Base-by-base conservation (phyloP, 306 rosid genomes). In the Cotoneaster glaucophyllus region DNA sequence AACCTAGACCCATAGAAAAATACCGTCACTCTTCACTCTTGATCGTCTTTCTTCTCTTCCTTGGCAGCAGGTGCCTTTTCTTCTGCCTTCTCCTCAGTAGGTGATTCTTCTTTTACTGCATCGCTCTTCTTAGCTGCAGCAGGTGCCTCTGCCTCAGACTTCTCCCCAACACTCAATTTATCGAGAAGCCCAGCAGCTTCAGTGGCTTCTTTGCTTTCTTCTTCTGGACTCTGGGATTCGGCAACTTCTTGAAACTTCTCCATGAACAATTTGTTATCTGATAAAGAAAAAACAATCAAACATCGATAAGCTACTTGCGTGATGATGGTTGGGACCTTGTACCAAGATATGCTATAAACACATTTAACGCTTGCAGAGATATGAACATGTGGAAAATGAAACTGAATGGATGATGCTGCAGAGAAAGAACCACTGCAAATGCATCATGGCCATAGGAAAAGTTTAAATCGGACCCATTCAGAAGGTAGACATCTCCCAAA, bases 221-320 rank as follows among this genome's bases (percentile, higher is more conserved):
- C 96, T 79, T 72, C 85, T 11, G 75, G 69, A 76, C 79, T 79
- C 79, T 92, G 92, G 65, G 97, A 88, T 79, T 96, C 99, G 1
- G 96, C 98, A 78, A 90, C 90, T 85, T 96, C 99, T 84, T 88
- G 88, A 79, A 96, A 96, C 67, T 57, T 89, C 79, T 92, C 98
- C 98, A 89, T 96, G 85, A 96, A 96, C 67, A 66, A 81, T 76
- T 82, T 92, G 91, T 90, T 85, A 81, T 96, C 99, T 96, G 73
- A 64, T 22, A 76, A 75, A 31, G 21, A 24, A 45, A 64, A 31
- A 31, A 15, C 17, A 71, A 57, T 34, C 58, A 73, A 74, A 21
- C 57, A 34, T 75, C 73, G 13, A 45, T 28, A 24, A 5, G 8
- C 25, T 11, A 74, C 24, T n/a, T 15, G 17, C 5, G 6, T 52